Evolutionary conservation across 2,329 filamentous ascomycete species (phyloP), one percentile per base, ranked within the genome.

Genomic region (Aspergillus tanneri): DNA sequence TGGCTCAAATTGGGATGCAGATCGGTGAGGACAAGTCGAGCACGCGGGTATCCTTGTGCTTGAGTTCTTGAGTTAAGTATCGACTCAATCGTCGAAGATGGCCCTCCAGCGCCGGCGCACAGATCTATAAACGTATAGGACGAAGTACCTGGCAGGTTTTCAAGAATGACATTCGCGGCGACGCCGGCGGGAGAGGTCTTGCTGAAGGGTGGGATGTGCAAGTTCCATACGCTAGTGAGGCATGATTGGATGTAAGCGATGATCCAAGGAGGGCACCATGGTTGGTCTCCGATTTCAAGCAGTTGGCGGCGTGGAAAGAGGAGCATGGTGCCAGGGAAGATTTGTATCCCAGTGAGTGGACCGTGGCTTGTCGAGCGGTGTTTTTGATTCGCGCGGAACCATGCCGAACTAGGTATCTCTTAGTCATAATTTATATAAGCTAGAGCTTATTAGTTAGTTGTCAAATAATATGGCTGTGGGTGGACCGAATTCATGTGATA

Each of bases 41-140:
- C 78, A 1, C 71, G 56, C 16, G 49, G 37, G 7, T 60, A 49
- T 4, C 54, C 55, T 2, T 47, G 22, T 5, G 46, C 27, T 32
- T 50, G 51, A 4, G 69, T 57, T 18, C 66, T 60, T 2, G 61
- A 52, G 65, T 87, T 87, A 53, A 88, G 63, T 34, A 77, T 70
- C 9, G 70, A 72, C 65, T 86, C 84, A 42, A 88, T 82, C 30
- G 71, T 73, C 0, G 84, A 84, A 2, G 83, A 88, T 0, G 85
- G 85, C 0, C 87, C 87, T 32, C 87, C 87, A 11, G 79, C 84
- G 43, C 87, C 87, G 2, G 86, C 84, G 65, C 86, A 89, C 67
- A 90, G 88, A 70, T 91, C 87, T 52, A 90, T 78, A 57, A 87
- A 83, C 14, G 79, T 82, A 66, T 86, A 83, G 2, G 72, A 67